phyloP scores from a whole-genome alignment of 2,329 filamentous ascomycete genomes.

The Penicillium sp. region DNA sequence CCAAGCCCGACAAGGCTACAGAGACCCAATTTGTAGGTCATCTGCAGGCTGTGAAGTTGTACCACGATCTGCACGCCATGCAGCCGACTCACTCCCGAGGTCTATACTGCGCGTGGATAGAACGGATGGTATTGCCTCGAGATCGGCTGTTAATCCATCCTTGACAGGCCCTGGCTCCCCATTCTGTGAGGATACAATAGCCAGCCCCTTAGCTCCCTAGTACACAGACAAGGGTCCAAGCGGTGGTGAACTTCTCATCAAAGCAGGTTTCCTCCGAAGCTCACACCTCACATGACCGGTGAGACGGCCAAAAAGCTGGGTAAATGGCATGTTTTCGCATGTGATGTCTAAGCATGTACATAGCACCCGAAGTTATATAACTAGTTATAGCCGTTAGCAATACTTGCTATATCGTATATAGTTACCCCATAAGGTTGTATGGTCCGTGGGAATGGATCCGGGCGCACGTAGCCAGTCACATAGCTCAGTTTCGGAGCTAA shows the following conservation, averaged over 20 bases:
- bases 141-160: slow-evolving; percentile 2
- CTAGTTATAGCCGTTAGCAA: neutral
- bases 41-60: slow-evolving; percentile 15
- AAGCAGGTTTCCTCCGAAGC: slow-evolving; percentile 1
- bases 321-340: neutral
- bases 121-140: neutral
- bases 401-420: neutral
- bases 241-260: neutral
- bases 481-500: neutral
- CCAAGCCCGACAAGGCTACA: neutral
- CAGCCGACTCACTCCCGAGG: slow-evolving; percentile 10
- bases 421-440: neutral
- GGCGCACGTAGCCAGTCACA: slow-evolving; percentile 4
- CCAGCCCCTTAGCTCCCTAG: neutral
- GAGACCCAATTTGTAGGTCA: slow-evolving; percentile 18
- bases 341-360: neutral
- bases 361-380: neutral
- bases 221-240: neutral
- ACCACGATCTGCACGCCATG: slow-evolving; percentile 15
- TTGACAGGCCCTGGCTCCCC: neutral
- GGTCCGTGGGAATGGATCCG: neutral
- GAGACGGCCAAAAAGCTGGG: neutral
- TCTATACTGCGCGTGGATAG: slow-evolving; percentile 1
- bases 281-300: neutral
- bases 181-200: neutral